Evolutionary conservation across 371 early-diverging fungal genomes (phyloP).

Genomic region (Circinella minor): DNA sequence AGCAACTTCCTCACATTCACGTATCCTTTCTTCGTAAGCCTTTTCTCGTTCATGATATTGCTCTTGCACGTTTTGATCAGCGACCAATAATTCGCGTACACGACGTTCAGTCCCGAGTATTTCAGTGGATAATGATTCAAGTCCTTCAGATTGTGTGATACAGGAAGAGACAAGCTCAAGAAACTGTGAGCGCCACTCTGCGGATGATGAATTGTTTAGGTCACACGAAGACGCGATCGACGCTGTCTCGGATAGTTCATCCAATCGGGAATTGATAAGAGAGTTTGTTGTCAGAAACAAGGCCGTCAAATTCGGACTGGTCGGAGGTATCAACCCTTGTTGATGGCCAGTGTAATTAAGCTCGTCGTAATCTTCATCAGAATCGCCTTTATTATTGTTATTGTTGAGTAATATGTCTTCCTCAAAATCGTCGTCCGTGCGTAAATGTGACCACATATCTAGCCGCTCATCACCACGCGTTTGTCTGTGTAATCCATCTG

Average conservation of each 20-base stretch:
- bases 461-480: slow-evolving; percentile 8
- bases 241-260: slow-evolving; percentile 42
- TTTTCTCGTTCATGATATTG: slow-evolving; percentile 29
- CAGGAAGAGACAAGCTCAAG: slow-evolving; percentile 27
- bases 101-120: slow-evolving; percentile 28
- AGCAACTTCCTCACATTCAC: slow-evolving; percentile 28
- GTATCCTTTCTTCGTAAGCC: slow-evolving; percentile 29
- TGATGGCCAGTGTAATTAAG: neutral
- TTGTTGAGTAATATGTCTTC: slow-evolving; percentile 7
- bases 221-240: slow-evolving; percentile 28
- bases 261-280: slow-evolving; percentile 40
- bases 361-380: slow-evolving; percentile 8
- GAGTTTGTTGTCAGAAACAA: slow-evolving; percentile 43
- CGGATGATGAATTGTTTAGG: slow-evolving; percentile 18
- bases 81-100: slow-evolving; percentile 28
- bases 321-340: slow-evolving; percentile 11
- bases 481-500: neutral
- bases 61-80: slow-evolving; percentile 22
- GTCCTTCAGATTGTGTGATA: slow-evolving; percentile 33
- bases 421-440: slow-evolving; percentile 23
- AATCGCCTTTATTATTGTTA: neutral
- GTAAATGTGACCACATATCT: slow-evolving; percentile 24
- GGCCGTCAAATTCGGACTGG: slow-evolving; percentile 30
- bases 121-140: slow-evolving; percentile 33
- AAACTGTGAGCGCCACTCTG: slow-evolving; percentile 34